phyloP scores from a whole-genome alignment of 352 stramenopile species.

The Aphanomyces invadans region DNA sequence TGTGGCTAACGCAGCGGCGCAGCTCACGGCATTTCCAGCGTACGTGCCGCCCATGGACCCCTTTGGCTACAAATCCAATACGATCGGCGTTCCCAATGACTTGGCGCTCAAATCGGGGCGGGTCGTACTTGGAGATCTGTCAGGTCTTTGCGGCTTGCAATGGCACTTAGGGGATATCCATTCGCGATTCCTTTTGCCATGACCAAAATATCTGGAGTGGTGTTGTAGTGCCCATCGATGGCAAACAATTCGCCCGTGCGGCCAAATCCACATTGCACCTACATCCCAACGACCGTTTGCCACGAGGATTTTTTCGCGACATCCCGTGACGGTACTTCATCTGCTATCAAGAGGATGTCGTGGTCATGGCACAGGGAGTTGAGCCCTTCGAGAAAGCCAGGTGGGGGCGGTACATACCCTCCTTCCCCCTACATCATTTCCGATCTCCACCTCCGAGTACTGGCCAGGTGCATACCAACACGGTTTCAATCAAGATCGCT shows the following conservation, averaged over 20 bases:
- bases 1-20: conserved; percentile 84
- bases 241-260: conserved; percentile 84
- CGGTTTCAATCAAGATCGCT: conserved; percentile 87
- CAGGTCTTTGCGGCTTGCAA: conserved; percentile 84
- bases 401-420: conserved; percentile 86
- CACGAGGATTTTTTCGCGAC: not conserved
- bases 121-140: conserved; percentile 66
- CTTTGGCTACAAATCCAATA: conserved; percentile 33
- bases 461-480: conserved; percentile 42
- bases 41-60: conserved; percentile 91
- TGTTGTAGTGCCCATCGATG: conserved; percentile 73
- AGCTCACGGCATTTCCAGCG: conserved; percentile 87
- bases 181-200: conserved; percentile 92
- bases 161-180: conserved; percentile 85
- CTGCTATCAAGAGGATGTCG: conserved; percentile 89
- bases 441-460: too few species aligned
- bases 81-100: too few species aligned
- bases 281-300: conserved; percentile 24
- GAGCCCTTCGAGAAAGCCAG: conserved; percentile 88
- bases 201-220: conserved; percentile 86
- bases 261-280: conserved; percentile 86
- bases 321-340: conserved; percentile 44
- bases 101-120: too few species aligned
- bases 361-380: conserved; percentile 87
- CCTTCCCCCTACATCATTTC: conserved; percentile 75